These are phyloP conservation scores for Aureobasidium lini DNA, from an alignment of 2,329 filamentous ascomycete genomes.

Conservation along the genomic window DNA sequence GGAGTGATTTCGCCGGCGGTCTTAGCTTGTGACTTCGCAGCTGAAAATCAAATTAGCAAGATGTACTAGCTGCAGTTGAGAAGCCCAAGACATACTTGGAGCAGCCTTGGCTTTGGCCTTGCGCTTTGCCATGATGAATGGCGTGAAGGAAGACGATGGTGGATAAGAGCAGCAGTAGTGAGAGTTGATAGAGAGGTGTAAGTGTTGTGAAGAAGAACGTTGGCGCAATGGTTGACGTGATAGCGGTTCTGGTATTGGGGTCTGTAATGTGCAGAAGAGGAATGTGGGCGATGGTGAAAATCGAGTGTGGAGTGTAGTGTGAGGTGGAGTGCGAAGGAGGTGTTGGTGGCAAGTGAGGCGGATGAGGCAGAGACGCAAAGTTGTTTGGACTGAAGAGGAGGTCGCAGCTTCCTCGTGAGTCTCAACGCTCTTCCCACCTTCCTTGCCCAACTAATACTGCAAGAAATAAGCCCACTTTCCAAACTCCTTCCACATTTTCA, in stretches of 20 bases:
- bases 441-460: background rate
- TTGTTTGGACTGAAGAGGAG: background rate
- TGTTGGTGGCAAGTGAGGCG: no score
- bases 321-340: no score
- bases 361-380: background rate
- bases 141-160: background rate
- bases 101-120: background rate
- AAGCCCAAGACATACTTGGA: background rate
- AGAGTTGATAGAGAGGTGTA: background rate
- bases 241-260: no score
- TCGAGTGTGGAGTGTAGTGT: no score
- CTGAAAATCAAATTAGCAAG: background rate
- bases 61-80: background rate
- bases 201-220: background rate
- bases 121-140: background rate
- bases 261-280: no score
- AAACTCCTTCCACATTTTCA: constrained; percentile 3
- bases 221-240: no score
- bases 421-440: background rate
- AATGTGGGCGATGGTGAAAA: no score
- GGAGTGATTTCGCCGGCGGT: background rate
- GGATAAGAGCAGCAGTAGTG: background rate
- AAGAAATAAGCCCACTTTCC: background rate
- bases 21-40: background rate
- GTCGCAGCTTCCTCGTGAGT: background rate